Percentiles rank a stretch among this genome's conserved stretches.
Evolutionary conservation across 2,329 filamentous ascomycete species (phyloP).

Genomic region (Colletotrichum caudatum): DNA sequence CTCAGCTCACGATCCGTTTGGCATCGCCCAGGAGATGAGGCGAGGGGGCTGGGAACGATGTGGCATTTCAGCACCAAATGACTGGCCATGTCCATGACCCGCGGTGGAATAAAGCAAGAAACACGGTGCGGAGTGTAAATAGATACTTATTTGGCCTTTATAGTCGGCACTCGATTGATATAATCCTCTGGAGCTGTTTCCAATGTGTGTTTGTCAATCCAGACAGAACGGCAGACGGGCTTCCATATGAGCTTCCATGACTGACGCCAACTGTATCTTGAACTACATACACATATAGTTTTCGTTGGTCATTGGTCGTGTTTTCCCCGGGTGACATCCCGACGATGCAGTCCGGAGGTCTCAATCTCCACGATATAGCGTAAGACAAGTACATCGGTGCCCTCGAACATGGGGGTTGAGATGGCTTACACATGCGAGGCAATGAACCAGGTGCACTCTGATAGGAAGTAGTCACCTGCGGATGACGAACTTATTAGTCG

Average conservation of each 20-base stretch:
- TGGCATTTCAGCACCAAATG: background rate
- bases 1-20: background rate
- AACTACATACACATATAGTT: background rate
- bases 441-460: background rate
- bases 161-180: background rate
- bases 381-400: background rate
- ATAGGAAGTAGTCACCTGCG: too few relatives aligned
- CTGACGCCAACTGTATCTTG: too few relatives aligned
- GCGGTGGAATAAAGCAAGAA: background rate
- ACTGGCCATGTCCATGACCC: background rate
- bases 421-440: background rate
- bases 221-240: background rate
- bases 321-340: background rate
- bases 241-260: background rate
- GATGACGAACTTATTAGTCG: too few relatives aligned
- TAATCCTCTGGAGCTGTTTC: background rate
- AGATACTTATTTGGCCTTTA: background rate
- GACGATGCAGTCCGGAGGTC: background rate
- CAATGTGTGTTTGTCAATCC: background rate
- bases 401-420: background rate
- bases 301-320: too few relatives aligned
- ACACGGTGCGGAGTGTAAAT: too few relatives aligned
- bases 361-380: background rate
- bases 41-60: background rate
- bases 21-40: background rate